Evolutionary conservation across 495 filamentous ascomycete species (phyloP), one percentile per base, ranked within the genome.

Genomic region (Penicillium longicatenatum): DNA sequence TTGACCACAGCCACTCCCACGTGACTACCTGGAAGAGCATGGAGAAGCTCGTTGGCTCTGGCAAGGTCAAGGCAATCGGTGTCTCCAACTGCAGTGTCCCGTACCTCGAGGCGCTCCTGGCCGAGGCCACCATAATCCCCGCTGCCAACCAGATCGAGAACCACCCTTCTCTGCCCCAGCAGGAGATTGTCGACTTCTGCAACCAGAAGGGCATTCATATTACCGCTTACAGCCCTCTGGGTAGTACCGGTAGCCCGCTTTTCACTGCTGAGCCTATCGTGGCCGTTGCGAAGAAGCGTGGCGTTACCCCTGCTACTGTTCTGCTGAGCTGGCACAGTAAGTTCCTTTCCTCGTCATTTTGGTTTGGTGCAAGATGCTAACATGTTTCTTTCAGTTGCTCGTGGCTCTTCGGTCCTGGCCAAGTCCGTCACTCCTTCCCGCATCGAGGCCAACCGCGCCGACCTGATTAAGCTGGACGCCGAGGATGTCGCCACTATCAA

Each of bases 111-210:
- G 74, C 92, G 67, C 78, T 95, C 42, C 81, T 94, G 7, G 77
- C 84, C 4, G 75, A 87, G 49, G 84, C 82, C 50, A 81, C 73
- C 31, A 74, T 93, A 41, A 69, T 87, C 1, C 92, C 92, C 11
- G 90, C 91, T n/a, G 89, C 86, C 59, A 94, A 95, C 76, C 91
- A 95, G 83, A 92, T 95, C 67, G 92, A 96, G 77, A 92, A 93
- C 76, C 89, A 93, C 77, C 77, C 77, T 8, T 64, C 70, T 22
- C 82, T 94, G n/a, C 90, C 91, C 1, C 90, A 94, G 76, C 87
- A 92, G 71, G 90, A 94, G 64, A 88, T 92, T 63, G 86, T 91
- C 35, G 88, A 92, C 67, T 82, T 86, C 58, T 91, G 87, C 76
- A 83, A 79, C 46, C 74, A 79, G 54, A 88, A 88, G 75, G 88